phyloP scores from a whole-genome alignment of 345 rosid genomes.

The Murraya paniculata region DNA sequence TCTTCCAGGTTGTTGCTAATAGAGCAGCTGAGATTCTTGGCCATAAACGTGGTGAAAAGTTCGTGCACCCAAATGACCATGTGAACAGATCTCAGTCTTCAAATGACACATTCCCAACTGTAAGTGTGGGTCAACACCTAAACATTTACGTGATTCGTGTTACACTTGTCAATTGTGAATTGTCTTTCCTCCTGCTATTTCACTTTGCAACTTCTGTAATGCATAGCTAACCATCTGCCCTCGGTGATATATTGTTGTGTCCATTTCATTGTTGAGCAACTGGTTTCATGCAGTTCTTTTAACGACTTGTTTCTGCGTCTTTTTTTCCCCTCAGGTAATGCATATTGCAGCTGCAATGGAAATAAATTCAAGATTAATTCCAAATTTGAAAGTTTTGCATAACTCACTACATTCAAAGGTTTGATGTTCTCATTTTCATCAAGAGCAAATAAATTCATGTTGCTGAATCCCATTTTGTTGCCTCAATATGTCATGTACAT shows the following conservation, averaged over 20 bases:
- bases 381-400: conserved; percentile 68
- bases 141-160: background rate
- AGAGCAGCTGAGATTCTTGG: conserved; percentile 98
- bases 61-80: conserved; percentile 96
- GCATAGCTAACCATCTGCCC: background rate
- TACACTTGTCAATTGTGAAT: conserved; percentile 9
- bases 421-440: conserved; percentile 13
- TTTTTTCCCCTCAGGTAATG: conserved; percentile 59
- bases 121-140: conserved; percentile 29
- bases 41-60: conserved; percentile 75
- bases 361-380: conserved; percentile 79
- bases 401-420: conserved; percentile 80
- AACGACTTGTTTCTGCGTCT: conserved; percentile 5
- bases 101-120: conserved; percentile 95
- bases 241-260: background rate
- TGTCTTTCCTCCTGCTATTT: background rate
- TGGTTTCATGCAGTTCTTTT: background rate
- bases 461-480: conserved; percentile 7
- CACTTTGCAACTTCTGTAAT: background rate
- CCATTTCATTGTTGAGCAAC: background rate
- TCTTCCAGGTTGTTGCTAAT: conserved; percentile 84
- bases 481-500: background rate
- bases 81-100: conserved; percentile 97
- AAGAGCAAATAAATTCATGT: background rate
- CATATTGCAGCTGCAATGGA: conserved; percentile 95